Conservation (phyloP, 164 flowering plant species). For the Annona squamosa region DNA sequence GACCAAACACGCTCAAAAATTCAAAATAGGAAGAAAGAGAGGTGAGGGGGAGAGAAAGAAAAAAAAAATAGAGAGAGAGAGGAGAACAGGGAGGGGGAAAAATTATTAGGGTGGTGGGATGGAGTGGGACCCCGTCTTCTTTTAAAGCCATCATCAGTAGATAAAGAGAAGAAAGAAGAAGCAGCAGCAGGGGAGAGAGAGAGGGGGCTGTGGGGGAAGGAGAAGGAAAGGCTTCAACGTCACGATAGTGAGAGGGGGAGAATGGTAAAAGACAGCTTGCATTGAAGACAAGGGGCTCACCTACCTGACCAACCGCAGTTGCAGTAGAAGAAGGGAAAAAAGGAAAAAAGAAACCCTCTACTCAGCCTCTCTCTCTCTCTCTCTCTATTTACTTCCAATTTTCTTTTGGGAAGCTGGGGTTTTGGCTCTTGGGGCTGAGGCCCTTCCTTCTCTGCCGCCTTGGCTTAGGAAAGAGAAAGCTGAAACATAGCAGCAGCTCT, state of each 20-base stretch:
- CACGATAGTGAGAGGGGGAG: constrained; percentile 34
- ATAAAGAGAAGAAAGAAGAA: background rate
- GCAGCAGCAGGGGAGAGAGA: background rate
- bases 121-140: constrained; percentile 17
- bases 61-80: no score
- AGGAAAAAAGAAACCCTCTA: constrained; percentile 8
- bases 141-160: background rate
- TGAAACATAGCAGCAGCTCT: background rate
- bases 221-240: constrained; percentile 37
- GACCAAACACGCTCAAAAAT: no score
- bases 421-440: background rate
- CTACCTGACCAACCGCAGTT: constrained; percentile 25
- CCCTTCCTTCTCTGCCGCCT: background rate
- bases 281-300: constrained; percentile 49
- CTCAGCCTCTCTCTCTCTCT: background rate
- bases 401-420: background rate
- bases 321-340: background rate
- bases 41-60: no score
- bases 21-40: no score
- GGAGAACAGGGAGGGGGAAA: background rate
- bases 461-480: background rate
- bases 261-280: constrained; percentile 59
- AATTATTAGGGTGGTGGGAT: no score
- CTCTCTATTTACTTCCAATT: background rate
- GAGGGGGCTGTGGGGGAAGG: background rate